Base-by-base conservation (phyloP, 164 flowering plant genomes). In the Protea cynaroides region DNA sequence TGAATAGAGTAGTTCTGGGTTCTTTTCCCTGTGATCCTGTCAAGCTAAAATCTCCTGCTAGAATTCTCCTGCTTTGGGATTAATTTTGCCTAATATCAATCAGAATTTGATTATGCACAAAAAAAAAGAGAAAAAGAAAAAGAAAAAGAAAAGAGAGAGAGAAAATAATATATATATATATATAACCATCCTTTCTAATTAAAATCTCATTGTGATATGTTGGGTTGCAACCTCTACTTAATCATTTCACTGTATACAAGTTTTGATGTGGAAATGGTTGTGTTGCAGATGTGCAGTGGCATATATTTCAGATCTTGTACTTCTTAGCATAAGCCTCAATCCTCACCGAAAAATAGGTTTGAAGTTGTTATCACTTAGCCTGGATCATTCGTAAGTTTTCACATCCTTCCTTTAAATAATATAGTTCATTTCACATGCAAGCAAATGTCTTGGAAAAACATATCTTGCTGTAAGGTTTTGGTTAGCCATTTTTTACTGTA, bases 201-300 rank as follows among this genome's bases (percentile, higher is more conserved):
- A 5, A 2, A 15, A n/a, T n/a, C 17, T 55, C 43, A 23, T n/a
- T 36, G 25, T 21, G 56, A 4, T 44, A 8, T 49, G 18, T 58
- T 46, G 21, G 38, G 24, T 25, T 7, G 25, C 46, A 43, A 24
- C 12, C 1, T 46, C n/a, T 63, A 13, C 24, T 29, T 12, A 3
- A 25, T 29, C 34, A 14, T 22, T 34, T 56, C 22, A 56, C 7
- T 17, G 3, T 55, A 13, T 53, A 54, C 47, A 54, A 64, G 18
- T 25, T n/a, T 64, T 66, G 52, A 40, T 56, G 44, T 66, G 44
- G 25, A 56, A 65, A 53, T 68, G 61, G 65, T 40, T 74, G 59
- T 67, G 18, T 68, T 79, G 79, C 95, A 94, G 98, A 75, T 94
- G 98, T 71, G 97, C 83, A 21, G 90, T 75, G 17, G 98, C 96